Evolutionary conservation across 495 filamentous ascomycete genomes (phyloP).

Genomic region (Parathielavia hyrcaniae): DNA sequence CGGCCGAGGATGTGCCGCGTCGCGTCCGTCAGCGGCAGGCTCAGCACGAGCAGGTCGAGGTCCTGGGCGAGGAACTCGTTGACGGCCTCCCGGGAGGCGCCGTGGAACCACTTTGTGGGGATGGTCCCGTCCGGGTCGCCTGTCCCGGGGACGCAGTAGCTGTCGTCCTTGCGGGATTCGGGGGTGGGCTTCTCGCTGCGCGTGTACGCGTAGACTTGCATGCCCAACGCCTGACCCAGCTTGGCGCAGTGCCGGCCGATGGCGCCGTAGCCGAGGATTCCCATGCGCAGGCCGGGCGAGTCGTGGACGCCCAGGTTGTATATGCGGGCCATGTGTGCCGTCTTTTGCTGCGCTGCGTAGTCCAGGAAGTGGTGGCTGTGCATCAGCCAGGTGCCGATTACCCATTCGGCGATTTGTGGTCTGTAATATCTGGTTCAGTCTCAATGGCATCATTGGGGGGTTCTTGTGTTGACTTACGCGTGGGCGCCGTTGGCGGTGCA

Average conservation of each 20-base stretch:
- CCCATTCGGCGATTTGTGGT: conserved; percentile 44
- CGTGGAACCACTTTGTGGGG: conserved; percentile 68
- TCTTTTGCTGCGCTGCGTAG: conserved; percentile 24
- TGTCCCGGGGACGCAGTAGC: conserved; percentile 67
- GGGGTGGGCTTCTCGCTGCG: conserved; percentile 53
- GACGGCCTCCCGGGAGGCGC: conserved; percentile 52
- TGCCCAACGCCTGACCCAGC: conserved; percentile 65
- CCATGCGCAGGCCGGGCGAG: conserved; percentile 35
- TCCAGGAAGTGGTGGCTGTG: conserved; percentile 29
- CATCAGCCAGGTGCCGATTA: conserved; percentile 37
- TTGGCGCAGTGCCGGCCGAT: conserved; percentile 65
- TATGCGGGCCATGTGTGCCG: conserved; percentile 5
- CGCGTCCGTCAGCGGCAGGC: conserved; percentile 63
- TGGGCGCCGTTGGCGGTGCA: conserved; percentile 32
- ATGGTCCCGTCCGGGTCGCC: conserved; percentile 70
- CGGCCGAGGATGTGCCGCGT: conserved; percentile 57
- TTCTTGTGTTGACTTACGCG: conserved; percentile 14
- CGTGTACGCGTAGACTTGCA: conserved; percentile 78
- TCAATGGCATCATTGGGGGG: background rate
- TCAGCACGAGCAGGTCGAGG: conserved; percentile 69
- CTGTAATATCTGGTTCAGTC: conserved; percentile 15
- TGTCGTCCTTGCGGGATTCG: conserved; percentile 52
- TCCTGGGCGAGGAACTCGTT: conserved; percentile 61
- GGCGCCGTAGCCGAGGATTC: conserved; percentile 40
- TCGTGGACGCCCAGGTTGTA: conserved; percentile 18